Percentiles rank a stretch among this genome's conserved stretches.
phyloP scores from a whole-genome alignment of 1,284 basidiomycete genomes.

The Cryptococcus deneoformans region DNA sequence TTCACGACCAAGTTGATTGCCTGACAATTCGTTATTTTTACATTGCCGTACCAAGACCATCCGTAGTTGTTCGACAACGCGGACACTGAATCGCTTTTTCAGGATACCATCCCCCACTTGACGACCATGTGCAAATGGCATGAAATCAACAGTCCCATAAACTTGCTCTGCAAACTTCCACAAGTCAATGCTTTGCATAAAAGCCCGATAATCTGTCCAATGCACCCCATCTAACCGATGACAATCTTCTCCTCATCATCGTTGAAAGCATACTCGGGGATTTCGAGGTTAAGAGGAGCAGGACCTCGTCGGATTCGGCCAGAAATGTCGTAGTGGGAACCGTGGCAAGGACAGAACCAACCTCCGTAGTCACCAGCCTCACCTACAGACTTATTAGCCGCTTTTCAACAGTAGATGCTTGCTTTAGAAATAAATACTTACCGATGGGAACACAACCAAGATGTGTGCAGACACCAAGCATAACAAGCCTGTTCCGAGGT shows the following conservation, averaged over 20 bases:
- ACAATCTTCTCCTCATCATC: conserved; percentile 84
- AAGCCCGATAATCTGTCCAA: not conserved
- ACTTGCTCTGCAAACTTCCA: too few species aligned
- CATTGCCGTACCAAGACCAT: too few species aligned
- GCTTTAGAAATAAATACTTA: conserved; percentile 9
- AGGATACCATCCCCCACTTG: too few species aligned
- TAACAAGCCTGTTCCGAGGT: conserved; percentile 60
- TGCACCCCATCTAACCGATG: conserved; percentile 65
- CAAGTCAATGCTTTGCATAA: not conserved
- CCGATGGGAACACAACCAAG: conserved; percentile 97
- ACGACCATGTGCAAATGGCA: too few species aligned
- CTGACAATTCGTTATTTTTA: too few species aligned
- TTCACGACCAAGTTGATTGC: too few species aligned
- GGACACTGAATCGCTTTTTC: too few species aligned
- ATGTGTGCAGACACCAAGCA: conserved; percentile 98
- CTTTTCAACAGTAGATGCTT: not conserved
- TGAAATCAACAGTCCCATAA: too few species aligned
- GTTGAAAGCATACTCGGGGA: conserved; percentile 82
- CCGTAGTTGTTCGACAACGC: too few species aligned
- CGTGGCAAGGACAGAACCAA: conserved; percentile 99
- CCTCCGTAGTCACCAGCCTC: conserved; percentile 98
- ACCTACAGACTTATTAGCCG: conserved; percentile 48
- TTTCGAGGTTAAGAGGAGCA: conserved; percentile 92
- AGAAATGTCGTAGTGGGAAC: conserved; percentile 84
- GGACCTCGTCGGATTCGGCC: conserved; percentile 94